A percentile compares a stretch with the other conserved stretches of the same genome.
These are phyloP conservation scores for Trichoderma erinaceum DNA, from an alignment of 495 filamentous ascomycete genomes.

Conservation along the genomic window DNA sequence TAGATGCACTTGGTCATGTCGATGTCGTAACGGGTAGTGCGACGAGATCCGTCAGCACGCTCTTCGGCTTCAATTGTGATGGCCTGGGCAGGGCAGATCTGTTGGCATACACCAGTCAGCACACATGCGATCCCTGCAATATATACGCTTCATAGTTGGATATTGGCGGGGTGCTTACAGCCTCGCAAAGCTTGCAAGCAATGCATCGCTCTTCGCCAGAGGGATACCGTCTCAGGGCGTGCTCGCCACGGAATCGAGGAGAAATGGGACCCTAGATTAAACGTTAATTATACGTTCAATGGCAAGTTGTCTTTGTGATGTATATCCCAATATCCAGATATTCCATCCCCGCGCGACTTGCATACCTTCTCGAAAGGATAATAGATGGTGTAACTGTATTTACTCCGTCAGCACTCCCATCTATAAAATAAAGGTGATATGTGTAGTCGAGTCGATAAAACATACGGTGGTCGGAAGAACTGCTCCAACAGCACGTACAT, in stretches of 20 bases:
- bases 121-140: not conserved
- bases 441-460: constrained; percentile 22
- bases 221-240: constrained; percentile 90
- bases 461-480: constrained; percentile 95
- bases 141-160: not conserved
- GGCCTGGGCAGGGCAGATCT: constrained; percentile 90
- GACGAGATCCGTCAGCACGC: constrained; percentile 86
- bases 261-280: constrained; percentile 74
- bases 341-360: not conserved
- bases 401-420: constrained; percentile 16
- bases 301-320: not conserved
- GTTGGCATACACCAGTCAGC: constrained; percentile 14
- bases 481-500: constrained; percentile 98
- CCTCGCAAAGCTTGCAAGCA: constrained; percentile 98
- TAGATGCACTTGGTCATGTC: constrained; percentile 99
- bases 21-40: constrained; percentile 96
- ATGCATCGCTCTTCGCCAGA: constrained; percentile 98
- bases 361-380: constrained; percentile 93
- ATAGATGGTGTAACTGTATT: constrained; percentile 83
- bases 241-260: constrained; percentile 93
- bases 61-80: constrained; percentile 99
- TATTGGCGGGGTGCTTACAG: constrained; percentile 35
- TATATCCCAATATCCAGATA: not conserved
- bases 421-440: not conserved
- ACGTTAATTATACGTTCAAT: not conserved